A percentile compares a stretch with the other conserved stretches of the same genome.
Conservation (phyloP, 2,329 filamentous ascomycete species). For the Davidsoniella neocaledoniae region DNA sequence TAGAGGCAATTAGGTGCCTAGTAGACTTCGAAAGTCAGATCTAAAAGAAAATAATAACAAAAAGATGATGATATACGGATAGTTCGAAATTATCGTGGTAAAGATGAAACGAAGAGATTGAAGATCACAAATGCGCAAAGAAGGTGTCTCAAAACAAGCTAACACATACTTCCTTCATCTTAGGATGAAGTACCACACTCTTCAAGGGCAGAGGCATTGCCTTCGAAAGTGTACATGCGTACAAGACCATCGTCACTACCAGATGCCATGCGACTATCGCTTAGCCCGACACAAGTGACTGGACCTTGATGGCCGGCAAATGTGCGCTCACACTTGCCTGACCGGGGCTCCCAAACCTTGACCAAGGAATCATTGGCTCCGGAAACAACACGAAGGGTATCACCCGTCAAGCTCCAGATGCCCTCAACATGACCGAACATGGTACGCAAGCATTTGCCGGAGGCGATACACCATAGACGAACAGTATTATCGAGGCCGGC, state of each 20-base stretch:
- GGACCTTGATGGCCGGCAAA: constrained; percentile 82
- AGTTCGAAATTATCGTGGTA: not conserved
- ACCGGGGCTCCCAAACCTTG: constrained; percentile 83
- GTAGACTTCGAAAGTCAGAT: not conserved
- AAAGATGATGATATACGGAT: constrained; percentile 2
- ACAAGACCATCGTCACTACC: constrained; percentile 91
- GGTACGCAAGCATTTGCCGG: constrained; percentile 68
- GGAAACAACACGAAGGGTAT: constrained; percentile 73
- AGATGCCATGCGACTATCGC: constrained; percentile 75
- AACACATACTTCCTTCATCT: constrained; percentile 7
- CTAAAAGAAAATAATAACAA: not conserved
- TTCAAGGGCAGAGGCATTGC: constrained; percentile 27
- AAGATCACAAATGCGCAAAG: not conserved
- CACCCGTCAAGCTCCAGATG: constrained; percentile 81
- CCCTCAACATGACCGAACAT: constrained; percentile 97
- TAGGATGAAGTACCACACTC: constrained; percentile 35
- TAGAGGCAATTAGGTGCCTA: not conserved
- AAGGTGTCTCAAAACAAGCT: not conserved
- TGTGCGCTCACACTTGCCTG: constrained; percentile 80
- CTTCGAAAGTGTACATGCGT: constrained; percentile 62
- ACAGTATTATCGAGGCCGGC: constrained; percentile 84
- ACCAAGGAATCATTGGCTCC: constrained; percentile 89
- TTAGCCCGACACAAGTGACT: constrained; percentile 82
- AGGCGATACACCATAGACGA: constrained; percentile 76
- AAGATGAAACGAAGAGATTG: not conserved